Base-by-base conservation (phyloP, 2,329 filamentous ascomycete genomes). In the Sporothrix humicola region DNA sequence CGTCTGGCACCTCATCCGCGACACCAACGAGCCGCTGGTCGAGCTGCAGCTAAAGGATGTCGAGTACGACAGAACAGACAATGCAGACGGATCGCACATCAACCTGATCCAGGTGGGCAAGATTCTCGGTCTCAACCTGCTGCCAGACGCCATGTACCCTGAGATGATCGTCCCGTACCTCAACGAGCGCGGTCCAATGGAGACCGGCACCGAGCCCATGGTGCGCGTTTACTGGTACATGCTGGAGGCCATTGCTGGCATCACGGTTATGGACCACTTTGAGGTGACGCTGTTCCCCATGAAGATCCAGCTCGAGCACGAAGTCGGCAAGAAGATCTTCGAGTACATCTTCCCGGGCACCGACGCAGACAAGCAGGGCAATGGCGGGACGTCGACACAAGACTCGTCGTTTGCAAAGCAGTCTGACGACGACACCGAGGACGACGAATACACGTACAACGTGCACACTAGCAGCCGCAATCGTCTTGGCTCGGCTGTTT, bases 301-400 rank as follows among this genome's bases (percentile, higher is more conserved):
- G 80, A 97, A 94, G 81, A 91, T 99, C 26, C 96, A 99, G 80
- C 86, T 99, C 50, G 96, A 99, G 82, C 92, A 91, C 50, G 95
- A 98, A 78, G 91, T 97, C 68, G 95, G 95, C 61, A 95, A 97
- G 83, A 94, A 92, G 77, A 85, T 99, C 1, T 97, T 99, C 77
- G 95, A 98, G 82, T 99, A 99, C 82, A 94, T 99, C 77, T 99
- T 99, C 85, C 97, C 96, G 0, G 93, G 92, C 12, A 89, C 93
- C 77, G 91, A 91, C 23, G 84, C 81, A 37, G 66, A 54, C 71
- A 70, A 48, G 12, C 63, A 68, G n/a, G 31, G 50, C 37, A 87
- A 86, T 50, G 89, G 90, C 72, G 83, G 84, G 3, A n/a, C 65
- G 17, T 15, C 65, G 3, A 26, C 48, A 12, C 23, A 66, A 20